Evolutionary conservation across 176 grass and related monocot genomes (phyloP).

Genomic region (Cocos nucifera): DNA sequence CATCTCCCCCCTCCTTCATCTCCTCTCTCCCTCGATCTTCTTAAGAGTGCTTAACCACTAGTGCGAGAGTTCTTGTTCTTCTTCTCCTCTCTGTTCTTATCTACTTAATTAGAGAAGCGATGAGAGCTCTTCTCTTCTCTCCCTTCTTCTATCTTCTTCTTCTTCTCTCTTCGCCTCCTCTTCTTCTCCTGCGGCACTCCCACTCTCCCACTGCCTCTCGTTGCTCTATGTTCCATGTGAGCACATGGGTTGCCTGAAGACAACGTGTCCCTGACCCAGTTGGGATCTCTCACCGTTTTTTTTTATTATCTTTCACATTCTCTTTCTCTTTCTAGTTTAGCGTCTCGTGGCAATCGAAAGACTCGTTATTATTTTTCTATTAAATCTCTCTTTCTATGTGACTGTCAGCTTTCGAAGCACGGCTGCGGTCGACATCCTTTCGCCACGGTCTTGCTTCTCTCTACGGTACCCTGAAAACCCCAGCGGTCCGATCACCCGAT

Average conservation of each 20-base stretch:
- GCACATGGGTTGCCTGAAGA: conserved; percentile 27
- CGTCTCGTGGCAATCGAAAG: too few relatives aligned
- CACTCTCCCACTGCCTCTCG: neutral
- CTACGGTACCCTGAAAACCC: too few relatives aligned
- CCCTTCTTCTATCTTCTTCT: conserved; percentile 4
- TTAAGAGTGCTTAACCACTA: neutral
- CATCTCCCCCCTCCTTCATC: conserved; percentile 34
- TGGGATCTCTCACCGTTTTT: neutral
- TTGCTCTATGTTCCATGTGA: conserved; percentile 48
- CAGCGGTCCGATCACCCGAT: too few relatives aligned
- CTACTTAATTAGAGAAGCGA: too few relatives aligned
- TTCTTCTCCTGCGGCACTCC: too few relatives aligned
- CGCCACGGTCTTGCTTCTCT: too few relatives aligned
- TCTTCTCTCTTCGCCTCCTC: too few relatives aligned
- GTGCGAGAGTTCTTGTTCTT: neutral
- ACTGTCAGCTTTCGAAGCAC: too few relatives aligned
- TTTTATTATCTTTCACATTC: neutral
- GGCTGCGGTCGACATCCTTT: too few relatives aligned
- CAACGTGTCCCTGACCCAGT: conserved; percentile 20
- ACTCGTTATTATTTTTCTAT: too few relatives aligned
- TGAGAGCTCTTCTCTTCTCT: neutral
- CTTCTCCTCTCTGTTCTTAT: neutral
- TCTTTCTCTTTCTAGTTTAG: neutral
- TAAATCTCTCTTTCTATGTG: too few relatives aligned
- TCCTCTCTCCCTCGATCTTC: neutral